These are phyloP conservation scores for Astrothelium macrocarpum DNA, from an alignment of 495 filamentous ascomycete species.

Conservation along the genomic window DNA sequence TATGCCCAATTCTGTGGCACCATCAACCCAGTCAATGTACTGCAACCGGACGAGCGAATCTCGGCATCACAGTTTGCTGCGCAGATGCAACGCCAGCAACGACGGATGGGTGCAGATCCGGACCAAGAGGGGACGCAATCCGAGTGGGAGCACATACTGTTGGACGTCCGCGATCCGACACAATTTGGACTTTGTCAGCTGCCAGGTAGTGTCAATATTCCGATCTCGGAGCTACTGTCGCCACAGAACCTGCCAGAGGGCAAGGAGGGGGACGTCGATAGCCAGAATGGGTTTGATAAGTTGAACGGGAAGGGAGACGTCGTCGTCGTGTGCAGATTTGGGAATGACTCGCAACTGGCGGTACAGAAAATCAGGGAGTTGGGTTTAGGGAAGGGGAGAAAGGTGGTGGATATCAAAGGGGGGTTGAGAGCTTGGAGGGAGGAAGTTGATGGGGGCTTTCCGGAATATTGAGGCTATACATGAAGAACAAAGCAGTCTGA, in stretches of 20 bases:
- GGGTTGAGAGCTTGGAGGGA: constrained; percentile 79
- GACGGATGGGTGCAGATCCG: constrained; percentile 19
- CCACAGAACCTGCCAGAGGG: constrained; percentile 7
- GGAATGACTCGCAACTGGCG: constrained; percentile 81
- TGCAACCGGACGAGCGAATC: constrained; percentile 53
- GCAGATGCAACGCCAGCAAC: not conserved
- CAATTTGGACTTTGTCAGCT: constrained; percentile 78
- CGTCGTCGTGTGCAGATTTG: constrained; percentile 74
- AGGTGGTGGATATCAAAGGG: constrained; percentile 68
- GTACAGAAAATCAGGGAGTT: constrained; percentile 60
- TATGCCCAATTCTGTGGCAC: constrained; percentile 73
- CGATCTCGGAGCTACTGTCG: constrained; percentile 47
- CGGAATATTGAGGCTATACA: constrained; percentile 42
- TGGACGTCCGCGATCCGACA: constrained; percentile 76
- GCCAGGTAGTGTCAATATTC: constrained; percentile 65
- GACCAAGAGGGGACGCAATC: constrained; percentile 17
- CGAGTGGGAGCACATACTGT: constrained; percentile 40
- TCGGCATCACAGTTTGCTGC: constrained; percentile 42
- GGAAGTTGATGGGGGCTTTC: constrained; percentile 63
- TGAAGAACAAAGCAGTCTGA: too few relatives aligned
- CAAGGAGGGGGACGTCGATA: constrained; percentile 13
- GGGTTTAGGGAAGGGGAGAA: constrained; percentile 44
- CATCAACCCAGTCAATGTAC: constrained; percentile 38
- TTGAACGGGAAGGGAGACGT: constrained; percentile 36
- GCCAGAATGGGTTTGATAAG: constrained; percentile 12